Evolutionary conservation across 192 early-diverging fungal species (phyloP).

Genomic region (Rhizophagus clarus): DNA sequence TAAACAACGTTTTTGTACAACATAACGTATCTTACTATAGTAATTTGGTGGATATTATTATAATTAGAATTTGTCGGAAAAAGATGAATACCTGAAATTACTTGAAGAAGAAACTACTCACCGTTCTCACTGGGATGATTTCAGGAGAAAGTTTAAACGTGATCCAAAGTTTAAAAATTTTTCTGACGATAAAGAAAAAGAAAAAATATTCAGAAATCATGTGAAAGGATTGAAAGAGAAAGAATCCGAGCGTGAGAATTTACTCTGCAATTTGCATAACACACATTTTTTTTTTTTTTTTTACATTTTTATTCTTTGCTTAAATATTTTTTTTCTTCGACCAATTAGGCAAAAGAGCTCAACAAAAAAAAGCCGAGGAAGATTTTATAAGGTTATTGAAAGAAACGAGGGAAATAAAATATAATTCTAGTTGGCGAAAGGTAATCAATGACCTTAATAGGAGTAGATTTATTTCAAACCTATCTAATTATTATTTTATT

Average conservation of each 20-base stretch:
- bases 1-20: conserved; percentile 28
- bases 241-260: conserved; percentile 32
- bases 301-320: neutral
- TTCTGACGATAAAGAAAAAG: conserved; percentile 59
- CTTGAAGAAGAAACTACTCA: conserved; percentile 57
- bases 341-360: conserved; percentile 44
- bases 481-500: neutral
- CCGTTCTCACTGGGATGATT: conserved; percentile 71
- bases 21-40: neutral
- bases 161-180: conserved; percentile 65
- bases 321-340: neutral
- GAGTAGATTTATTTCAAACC: neutral
- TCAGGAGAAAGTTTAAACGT: conserved; percentile 65
- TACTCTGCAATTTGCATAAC: neutral
- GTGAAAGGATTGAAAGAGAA: conserved; percentile 44
- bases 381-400: conserved; percentile 62
- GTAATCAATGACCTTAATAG: neutral
- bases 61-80: conserved; percentile 41
- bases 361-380: conserved; percentile 43
- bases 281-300: neutral
- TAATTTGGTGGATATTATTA: neutral
- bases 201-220: conserved; percentile 68
- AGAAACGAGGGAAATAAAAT: conserved; percentile 57
- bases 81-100: conserved; percentile 60
- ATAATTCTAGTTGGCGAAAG: conserved; percentile 66